Percentiles rank a stretch among this genome's conserved stretches.
phyloP scores from a whole-genome alignment of 2,329 filamentous ascomycete species.

The Fusarium torulosum region DNA sequence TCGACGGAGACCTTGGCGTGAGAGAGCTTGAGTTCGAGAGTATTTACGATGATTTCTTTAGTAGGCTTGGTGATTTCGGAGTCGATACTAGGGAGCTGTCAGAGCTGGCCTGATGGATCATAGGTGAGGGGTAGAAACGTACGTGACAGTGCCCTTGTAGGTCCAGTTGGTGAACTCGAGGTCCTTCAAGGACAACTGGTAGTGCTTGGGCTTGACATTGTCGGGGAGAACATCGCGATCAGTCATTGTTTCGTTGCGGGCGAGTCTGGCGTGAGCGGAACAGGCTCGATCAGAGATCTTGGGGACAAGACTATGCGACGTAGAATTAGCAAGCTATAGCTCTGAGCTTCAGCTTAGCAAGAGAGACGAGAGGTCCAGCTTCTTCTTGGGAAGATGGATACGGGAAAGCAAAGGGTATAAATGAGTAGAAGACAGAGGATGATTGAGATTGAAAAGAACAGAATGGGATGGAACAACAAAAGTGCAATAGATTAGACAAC shows the following conservation, averaged over 20 bases:
- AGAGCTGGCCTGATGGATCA: constrained; percentile 20
- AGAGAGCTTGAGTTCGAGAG: constrained; percentile 83
- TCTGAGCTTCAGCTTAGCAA: constrained; percentile 35
- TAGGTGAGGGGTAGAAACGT: constrained; percentile 46
- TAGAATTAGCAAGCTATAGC: constrained; percentile 41
- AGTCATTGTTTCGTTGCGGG: constrained; percentile 59
- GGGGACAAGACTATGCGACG: constrained; percentile 44
- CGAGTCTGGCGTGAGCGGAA: constrained; percentile 54
- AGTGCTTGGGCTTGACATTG: constrained; percentile 84
- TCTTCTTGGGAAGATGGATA: background rate
- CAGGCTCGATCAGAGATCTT: constrained; percentile 50
- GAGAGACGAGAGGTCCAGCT: constrained; percentile 18
- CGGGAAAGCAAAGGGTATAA: constrained; percentile 13
- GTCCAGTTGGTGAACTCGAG: constrained; percentile 80
- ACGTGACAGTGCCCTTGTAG: constrained; percentile 84
- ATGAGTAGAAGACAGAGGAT: background rate
- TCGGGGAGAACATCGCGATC: constrained; percentile 73
- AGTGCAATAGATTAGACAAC: constrained; percentile 28
- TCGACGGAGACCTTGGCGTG: constrained; percentile 71
- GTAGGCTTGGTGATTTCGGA: constrained; percentile 78
- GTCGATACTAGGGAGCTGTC: constrained; percentile 70
- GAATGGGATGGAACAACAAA: constrained; percentile 19
- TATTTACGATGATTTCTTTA: constrained; percentile 85
- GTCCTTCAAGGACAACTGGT: constrained; percentile 83
- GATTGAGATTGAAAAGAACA: constrained; percentile 1